Conservation (phyloP, 768 basidiomycete genomes). For the Rhodotorula paludigena region DNA sequence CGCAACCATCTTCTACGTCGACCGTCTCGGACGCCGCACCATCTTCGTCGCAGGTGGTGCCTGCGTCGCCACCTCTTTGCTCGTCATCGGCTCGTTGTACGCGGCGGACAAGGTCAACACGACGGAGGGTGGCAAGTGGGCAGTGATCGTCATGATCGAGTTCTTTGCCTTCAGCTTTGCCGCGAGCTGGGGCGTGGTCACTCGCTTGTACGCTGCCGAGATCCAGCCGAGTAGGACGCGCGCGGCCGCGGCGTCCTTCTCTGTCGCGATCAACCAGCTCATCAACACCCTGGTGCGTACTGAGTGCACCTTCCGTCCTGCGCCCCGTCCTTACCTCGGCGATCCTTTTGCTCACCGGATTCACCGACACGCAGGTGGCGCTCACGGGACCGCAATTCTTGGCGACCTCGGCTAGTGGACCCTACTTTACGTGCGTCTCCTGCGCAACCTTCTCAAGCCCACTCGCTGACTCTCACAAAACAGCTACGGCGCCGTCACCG, state of each 20-base stretch:
- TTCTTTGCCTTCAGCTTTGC: constrained; percentile 37
- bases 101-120: background rate
- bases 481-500: constrained; percentile 11
- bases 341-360: background rate
- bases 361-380: constrained; percentile 7
- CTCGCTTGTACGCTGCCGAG: constrained; percentile 47
- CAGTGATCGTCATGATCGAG: constrained; percentile 29
- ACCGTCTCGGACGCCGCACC: constrained; percentile 47
- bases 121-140: constrained; percentile 24
- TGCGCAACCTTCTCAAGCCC: background rate
- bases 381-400: constrained; percentile 23
- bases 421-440: constrained; percentile 12
- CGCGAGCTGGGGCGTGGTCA: constrained; percentile 52
- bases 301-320: too few relatives aligned
- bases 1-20: constrained; percentile 6
- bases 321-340: too few relatives aligned
- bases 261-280: constrained; percentile 20
- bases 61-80: constrained; percentile 49
- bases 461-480: background rate
- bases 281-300: too few relatives aligned
- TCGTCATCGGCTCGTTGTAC: constrained; percentile 51
- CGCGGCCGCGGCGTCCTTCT: constrained; percentile 46
- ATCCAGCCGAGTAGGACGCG: constrained; percentile 55
- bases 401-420: background rate
- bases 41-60: constrained; percentile 53